A percentile compares a stretch with the other conserved stretches of the same genome.
These are phyloP conservation scores for Laburnicola sp. DNA, from an alignment of 2,329 filamentous ascomycete genomes.

Conservation along the genomic window DNA sequence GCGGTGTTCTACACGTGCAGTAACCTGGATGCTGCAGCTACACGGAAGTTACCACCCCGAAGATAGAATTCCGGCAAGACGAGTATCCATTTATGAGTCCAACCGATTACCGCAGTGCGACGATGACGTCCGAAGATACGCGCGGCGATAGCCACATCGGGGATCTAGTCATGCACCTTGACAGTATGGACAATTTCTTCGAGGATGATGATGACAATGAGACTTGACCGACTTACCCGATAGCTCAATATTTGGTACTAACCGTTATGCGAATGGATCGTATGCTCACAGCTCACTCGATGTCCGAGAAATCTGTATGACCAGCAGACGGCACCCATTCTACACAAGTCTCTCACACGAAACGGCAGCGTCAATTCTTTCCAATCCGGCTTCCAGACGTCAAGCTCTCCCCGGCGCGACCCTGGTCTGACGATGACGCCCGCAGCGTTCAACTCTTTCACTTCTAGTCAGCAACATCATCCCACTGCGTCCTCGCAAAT, in stretches of 20 bases:
- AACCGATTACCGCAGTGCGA: conserved; percentile 75
- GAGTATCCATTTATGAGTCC: conserved; percentile 79
- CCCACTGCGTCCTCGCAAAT: conserved; percentile 14
- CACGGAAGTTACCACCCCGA: conserved; percentile 73
- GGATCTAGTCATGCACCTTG: conserved; percentile 70
- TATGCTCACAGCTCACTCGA: conserved; percentile 56
- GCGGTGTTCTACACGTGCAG: conserved; percentile 95
- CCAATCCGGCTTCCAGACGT: conserved; percentile 84
- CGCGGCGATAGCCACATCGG: conserved; percentile 74
- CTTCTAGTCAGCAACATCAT: conserved; percentile 25
- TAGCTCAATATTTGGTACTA: conserved; percentile 34
- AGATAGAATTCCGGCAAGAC: conserved; percentile 90
- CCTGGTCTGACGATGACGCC: conserved; percentile 59
- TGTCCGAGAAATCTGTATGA: conserved; percentile 85
- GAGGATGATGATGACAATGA: conserved; percentile 50
- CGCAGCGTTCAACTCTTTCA: conserved; percentile 55
- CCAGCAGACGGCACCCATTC: conserved; percentile 85
- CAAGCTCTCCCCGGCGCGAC: conserved; percentile 60
- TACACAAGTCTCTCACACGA: conserved; percentile 76
- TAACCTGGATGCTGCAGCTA: conserved; percentile 45
- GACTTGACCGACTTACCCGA: conserved; percentile 38
- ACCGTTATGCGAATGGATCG: conserved; percentile 31
- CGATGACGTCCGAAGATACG: conserved; percentile 87
- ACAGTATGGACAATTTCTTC: conserved; percentile 60
- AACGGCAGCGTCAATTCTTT: conserved; percentile 76